Conservation (phyloP, 192 early-diverging fungal species). For the Geranomyces michiganensis region DNA sequence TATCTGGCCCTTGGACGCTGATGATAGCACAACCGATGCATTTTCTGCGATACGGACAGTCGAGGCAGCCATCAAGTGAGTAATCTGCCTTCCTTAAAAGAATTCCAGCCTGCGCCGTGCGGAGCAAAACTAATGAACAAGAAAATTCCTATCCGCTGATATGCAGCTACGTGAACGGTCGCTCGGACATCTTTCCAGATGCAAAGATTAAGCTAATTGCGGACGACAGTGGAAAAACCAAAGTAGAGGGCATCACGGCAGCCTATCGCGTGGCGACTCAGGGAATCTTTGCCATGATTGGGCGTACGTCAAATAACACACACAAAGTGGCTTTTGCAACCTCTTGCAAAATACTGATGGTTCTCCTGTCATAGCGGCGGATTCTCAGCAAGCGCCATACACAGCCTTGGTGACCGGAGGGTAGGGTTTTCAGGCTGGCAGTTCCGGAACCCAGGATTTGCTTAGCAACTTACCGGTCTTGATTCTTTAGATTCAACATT, state of each 20-base stretch:
- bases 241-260: not conserved
- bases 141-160: too few relatives aligned
- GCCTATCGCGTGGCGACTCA: not conserved
- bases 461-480: not conserved
- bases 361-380: not conserved
- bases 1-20: too few relatives aligned
- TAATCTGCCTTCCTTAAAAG: too few relatives aligned
- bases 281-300: not conserved
- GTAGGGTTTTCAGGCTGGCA: too few relatives aligned
- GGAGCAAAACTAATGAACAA: too few relatives aligned
- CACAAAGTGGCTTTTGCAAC: not conserved
- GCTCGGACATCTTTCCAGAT: not conserved
- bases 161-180: not conserved
- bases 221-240: not conserved
- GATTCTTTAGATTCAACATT: not conserved
- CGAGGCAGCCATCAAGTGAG: too few relatives aligned
- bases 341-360: too few relatives aligned
- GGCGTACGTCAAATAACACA: constrained; percentile 1
- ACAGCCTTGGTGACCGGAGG: constrained; percentile 3
- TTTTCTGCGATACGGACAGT: too few relatives aligned
- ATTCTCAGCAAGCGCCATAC: not conserved
- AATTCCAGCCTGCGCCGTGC: too few relatives aligned
- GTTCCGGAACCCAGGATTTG: too few relatives aligned
- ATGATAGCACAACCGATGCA: too few relatives aligned
- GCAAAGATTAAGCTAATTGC: not conserved